These are phyloP conservation scores for Tolypocladium endophyticum DNA, from an alignment of 2,329 filamentous ascomycete genomes.

Conservation along the genomic window DNA sequence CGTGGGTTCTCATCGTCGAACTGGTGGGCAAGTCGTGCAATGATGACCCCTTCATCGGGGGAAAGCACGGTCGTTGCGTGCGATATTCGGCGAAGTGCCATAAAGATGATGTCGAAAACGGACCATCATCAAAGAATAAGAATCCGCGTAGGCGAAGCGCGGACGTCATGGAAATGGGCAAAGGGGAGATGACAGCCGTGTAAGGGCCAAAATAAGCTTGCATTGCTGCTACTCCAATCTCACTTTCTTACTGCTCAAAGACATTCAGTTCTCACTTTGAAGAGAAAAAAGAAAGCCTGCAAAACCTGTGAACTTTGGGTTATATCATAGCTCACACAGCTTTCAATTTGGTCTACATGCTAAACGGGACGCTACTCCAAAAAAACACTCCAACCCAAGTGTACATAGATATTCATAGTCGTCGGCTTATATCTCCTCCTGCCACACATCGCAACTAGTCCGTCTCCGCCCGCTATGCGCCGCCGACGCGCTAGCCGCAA, in stretches of 20 bases:
- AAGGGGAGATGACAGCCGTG: slow-evolving; percentile 12
- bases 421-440: background rate
- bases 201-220: background rate
- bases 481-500: slow-evolving; percentile 20
- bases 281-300: background rate
- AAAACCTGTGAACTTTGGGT: background rate
- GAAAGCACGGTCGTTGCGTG: slow-evolving; percentile 19
- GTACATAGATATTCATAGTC: background rate
- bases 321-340: background rate
- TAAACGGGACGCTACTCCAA: background rate
- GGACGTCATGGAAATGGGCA: slow-evolving; percentile 11
- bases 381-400: background rate
- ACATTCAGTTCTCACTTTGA: background rate
- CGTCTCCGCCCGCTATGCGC: background rate
- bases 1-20: slow-evolving; percentile 37
- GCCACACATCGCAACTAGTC: background rate
- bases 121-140: slow-evolving; percentile 15
- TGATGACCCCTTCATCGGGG: slow-evolving; percentile 32
- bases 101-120: slow-evolving; percentile 21
- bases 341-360: background rate
- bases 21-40: slow-evolving; percentile 36
- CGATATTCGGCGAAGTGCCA: slow-evolving; percentile 32
- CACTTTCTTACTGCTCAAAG: background rate
- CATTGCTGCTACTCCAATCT: background rate
- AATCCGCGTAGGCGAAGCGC: slow-evolving; percentile 15